Base-by-base conservation (phyloP, 2,329 filamentous ascomycete species). In the Helminthosporium solani region DNA sequence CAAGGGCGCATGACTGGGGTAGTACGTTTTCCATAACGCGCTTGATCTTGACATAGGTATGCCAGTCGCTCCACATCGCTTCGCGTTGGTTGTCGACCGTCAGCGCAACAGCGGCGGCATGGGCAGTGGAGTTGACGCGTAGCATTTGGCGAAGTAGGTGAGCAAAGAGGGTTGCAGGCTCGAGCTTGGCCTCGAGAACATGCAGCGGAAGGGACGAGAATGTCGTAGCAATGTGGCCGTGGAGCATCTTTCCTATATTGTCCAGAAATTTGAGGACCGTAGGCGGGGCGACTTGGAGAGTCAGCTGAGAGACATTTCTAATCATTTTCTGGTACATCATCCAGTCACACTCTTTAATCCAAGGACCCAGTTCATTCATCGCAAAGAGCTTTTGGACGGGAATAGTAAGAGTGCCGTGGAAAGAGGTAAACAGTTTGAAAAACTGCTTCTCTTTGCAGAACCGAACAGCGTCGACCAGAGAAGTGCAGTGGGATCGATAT, bases 391-490 rank as follows among this genome's bases (percentile, higher is more conserved):
- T 96, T 69, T 96, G 90, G 2, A 97, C 92, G 5, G 94, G 94
- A 70, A 96, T 95, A 0, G 94, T 99, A 60, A 99, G 81, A 2
- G 91, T 97, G 44, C 94, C 94, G 63, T 96, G 90, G 68, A 99
- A 97, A 1, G 92, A 94, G 5, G 88, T 91, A 67, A 95, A 96
- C 14, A 96, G 81, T 56, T 95, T 89, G 67, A 96, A 95, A 68
- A 99, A 95, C 6, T 90, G 92, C 73, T 96, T 95, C 70, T 96
- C 90, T 65, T 94, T 95, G 78, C 92, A 96, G 69, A 89, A 97
- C 23, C 94, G 87, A 51, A 99, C 90, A 59, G 90, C 92, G 70
- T 99, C 94, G 25, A 99, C 87, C 4, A 99, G 80, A 1, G 91
- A 96, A 12, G 94, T 96, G 68, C 91, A 96, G 66, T 97, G 92